These are phyloP conservation scores for Colletotrichum navitas DNA, from an alignment of 2,329 filamentous ascomycete genomes.

Conservation along the genomic window DNA sequence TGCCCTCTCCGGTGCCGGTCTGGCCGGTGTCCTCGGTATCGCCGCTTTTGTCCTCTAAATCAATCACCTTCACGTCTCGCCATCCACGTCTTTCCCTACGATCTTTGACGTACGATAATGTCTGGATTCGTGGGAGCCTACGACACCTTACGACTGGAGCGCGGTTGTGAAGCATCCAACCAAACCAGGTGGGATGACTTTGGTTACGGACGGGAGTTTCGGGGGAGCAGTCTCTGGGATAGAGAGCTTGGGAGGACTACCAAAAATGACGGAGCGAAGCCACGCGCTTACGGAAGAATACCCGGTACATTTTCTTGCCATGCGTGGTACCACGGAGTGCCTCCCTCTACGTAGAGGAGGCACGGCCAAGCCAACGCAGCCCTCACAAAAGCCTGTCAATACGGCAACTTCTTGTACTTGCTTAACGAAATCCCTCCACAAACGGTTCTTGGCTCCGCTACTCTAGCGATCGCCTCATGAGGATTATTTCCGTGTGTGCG, in stretches of 20 bases:
- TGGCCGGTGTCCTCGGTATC: slow-evolving; percentile 71
- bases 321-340: slow-evolving; percentile 53
- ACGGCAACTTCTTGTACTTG: slow-evolving; percentile 57
- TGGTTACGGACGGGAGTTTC: slow-evolving; percentile 43
- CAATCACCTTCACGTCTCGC: slow-evolving; percentile 52
- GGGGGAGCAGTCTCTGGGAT: slow-evolving; percentile 39
- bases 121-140: slow-evolving; percentile 54
- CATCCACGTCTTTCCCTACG: slow-evolving; percentile 54
- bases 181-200: slow-evolving; percentile 49
- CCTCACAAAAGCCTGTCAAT: slow-evolving; percentile 47
- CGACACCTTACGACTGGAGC: slow-evolving; percentile 55
- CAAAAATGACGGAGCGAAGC: slow-evolving; percentile 48
- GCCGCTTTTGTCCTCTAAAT: slow-evolving; percentile 71
- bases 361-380: slow-evolving; percentile 49
- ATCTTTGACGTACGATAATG: slow-evolving; percentile 58
- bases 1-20: slow-evolving; percentile 68
- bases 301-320: slow-evolving; percentile 49
- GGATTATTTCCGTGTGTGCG: slow-evolving; percentile 46
- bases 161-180: slow-evolving; percentile 47
- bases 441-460: slow-evolving; percentile 44
- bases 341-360: slow-evolving; percentile 42
- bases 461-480: slow-evolving; percentile 38
- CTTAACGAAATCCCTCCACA: slow-evolving; percentile 48
- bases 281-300: slow-evolving; percentile 49
- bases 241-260: slow-evolving; percentile 47